Percentiles rank a stretch among this genome's conserved stretches.
These are phyloP conservation scores for Trebouxia sp. DNA, from an alignment of 139 green algal genomes.

Conservation along the genomic window DNA sequence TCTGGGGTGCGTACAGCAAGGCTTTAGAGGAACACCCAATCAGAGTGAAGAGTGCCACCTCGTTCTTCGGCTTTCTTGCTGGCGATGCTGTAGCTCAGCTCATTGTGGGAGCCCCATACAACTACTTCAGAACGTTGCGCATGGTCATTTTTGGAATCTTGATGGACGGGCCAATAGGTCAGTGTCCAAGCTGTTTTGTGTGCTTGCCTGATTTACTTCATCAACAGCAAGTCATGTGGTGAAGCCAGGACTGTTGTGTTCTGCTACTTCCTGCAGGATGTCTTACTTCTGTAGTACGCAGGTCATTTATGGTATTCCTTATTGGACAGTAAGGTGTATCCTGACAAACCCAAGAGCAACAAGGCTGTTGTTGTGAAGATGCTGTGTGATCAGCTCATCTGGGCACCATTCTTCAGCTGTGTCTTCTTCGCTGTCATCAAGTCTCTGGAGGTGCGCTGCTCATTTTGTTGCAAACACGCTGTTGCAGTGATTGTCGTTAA, in stretches of 20 bases:
- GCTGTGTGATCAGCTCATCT: conserved; percentile 47
- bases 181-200: too few species aligned
- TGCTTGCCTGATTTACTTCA: too few species aligned
- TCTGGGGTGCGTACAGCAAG: conserved; percentile 41
- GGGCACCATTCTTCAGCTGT: conserved; percentile 38
- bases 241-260: too few species aligned
- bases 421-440: conserved; percentile 48
- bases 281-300: conserved; percentile 4
- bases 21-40: conserved; percentile 42
- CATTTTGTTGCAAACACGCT: conserved; percentile 28
- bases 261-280: too few species aligned
- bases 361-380: conserved; percentile 52
- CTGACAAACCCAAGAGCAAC: conserved; percentile 38
- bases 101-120: conserved; percentile 29
- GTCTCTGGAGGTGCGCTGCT: conserved; percentile 35
- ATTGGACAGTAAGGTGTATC: conserved; percentile 43
- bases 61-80: conserved; percentile 48
- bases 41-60: conserved; percentile 48
- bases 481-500: too few species aligned
- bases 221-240: too few species aligned
- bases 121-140: conserved; percentile 34
- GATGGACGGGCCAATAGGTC: conserved; percentile 53
- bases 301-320: conserved; percentile 51
- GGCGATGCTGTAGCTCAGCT: conserved; percentile 52
- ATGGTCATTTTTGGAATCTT: conserved; percentile 51